Conservation (phyloP, 805 yeast genomes). For the Spencermartinsiella europaea region DNA sequence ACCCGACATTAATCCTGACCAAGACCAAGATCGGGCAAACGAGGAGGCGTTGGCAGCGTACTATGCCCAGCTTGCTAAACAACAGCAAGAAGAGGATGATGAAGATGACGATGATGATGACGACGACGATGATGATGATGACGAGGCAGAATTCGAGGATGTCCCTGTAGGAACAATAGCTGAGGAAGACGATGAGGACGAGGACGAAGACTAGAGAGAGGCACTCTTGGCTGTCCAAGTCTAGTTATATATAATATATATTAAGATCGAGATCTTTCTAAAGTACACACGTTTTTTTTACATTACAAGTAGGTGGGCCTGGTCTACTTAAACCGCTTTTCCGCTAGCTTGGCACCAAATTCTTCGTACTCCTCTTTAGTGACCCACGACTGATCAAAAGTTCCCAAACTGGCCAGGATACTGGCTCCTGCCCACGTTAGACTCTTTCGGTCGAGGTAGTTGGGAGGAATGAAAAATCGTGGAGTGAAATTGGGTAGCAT, state of each 20-base stretch:
- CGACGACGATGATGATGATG: slow-evolving; percentile 44
- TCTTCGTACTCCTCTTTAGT: slow-evolving; percentile 63
- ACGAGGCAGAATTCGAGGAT: slow-evolving; percentile 45
- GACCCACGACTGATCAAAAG: slow-evolving; percentile 52
- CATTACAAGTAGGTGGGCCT: neutral
- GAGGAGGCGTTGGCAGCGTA: slow-evolving; percentile 71
- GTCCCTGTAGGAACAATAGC: slow-evolving; percentile 19
- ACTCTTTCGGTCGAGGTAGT: slow-evolving; percentile 47
- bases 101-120: slow-evolving; percentile 52
- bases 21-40: slow-evolving; percentile 55
- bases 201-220: slow-evolving; percentile 26
- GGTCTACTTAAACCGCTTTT: slow-evolving; percentile 33
- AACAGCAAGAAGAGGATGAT: slow-evolving; percentile 57
- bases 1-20: slow-evolving; percentile 20
- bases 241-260: too few relatives aligned
- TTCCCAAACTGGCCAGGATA: slow-evolving; percentile 56
- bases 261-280: too few relatives aligned
- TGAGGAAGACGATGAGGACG: slow-evolving; percentile 33
- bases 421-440: slow-evolving; percentile 73
- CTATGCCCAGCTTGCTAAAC: slow-evolving; percentile 69
- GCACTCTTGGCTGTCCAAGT: too few relatives aligned
- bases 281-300: too few relatives aligned
- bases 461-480: slow-evolving; percentile 38
- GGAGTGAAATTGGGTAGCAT: slow-evolving; percentile 48
- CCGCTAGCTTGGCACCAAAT: slow-evolving; percentile 43